Conservation (phyloP, 305 asterid species). For the Solanum hybrid region DNA sequence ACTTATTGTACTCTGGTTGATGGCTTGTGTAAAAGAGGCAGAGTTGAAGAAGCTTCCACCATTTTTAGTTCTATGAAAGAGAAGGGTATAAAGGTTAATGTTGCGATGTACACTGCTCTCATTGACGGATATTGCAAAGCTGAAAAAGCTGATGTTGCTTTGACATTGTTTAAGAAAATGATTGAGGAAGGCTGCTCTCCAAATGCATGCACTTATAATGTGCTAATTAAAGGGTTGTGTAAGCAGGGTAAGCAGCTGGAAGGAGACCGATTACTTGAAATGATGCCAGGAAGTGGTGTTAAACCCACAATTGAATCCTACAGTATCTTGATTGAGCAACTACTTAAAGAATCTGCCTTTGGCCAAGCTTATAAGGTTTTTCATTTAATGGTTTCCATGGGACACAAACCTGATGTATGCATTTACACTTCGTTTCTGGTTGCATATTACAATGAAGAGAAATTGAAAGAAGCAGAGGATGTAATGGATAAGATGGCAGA, state of each 20-base stretch:
- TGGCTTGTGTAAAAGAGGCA: conserved; percentile 56
- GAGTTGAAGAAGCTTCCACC: conserved; percentile 39
- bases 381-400: conserved; percentile 38
- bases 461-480: conserved; percentile 65
- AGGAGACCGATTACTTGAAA: conserved; percentile 39
- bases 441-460: conserved; percentile 74
- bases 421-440: conserved; percentile 64
- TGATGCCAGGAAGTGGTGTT: conserved; percentile 48
- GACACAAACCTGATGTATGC: conserved; percentile 65
- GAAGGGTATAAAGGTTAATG: conserved; percentile 44
- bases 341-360: conserved; percentile 57
- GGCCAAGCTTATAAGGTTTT: conserved; percentile 42
- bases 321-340: conserved; percentile 55
- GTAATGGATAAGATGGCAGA: conserved; percentile 48
- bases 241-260: conserved; percentile 44
- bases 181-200: conserved; percentile 39
- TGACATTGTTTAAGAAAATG: conserved; percentile 49
- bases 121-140: conserved; percentile 52
- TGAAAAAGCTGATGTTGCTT: conserved; percentile 42
- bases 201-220: conserved; percentile 50
- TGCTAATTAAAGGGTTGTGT: conserved; percentile 57
- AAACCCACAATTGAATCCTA: conserved; percentile 47
- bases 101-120: conserved; percentile 51
- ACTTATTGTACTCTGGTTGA: conserved; percentile 55
- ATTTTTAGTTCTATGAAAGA: conserved; percentile 43